These are phyloP conservation scores for Pleodorina starrii DNA, from an alignment of 139 green algal species.

Conservation along the genomic window DNA sequence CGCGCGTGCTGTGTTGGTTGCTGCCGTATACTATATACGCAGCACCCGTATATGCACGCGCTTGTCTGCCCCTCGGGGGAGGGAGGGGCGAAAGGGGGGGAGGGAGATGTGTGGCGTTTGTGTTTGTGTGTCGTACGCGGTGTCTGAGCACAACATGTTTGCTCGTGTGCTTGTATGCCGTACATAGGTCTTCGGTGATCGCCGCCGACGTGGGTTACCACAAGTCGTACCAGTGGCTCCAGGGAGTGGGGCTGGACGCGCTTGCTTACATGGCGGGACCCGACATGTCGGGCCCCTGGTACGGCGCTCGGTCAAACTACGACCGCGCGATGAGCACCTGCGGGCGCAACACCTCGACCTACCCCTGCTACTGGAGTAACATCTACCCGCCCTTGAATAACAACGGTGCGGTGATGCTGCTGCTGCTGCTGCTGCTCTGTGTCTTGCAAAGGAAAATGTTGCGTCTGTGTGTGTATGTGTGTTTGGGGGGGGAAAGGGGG, in stretches of 20 bases:
- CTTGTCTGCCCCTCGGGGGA: too few relatives aligned
- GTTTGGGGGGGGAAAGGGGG: too few relatives aligned
- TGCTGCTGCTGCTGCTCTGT: too few relatives aligned
- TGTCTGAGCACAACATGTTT: background rate
- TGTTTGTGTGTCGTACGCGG: too few relatives aligned
- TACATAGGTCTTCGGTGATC: constrained; percentile 16
- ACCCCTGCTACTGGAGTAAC: background rate
- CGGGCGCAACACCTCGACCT: background rate
- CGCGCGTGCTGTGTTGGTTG: too few relatives aligned
- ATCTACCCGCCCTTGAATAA: constrained; percentile 23
- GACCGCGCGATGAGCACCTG: constrained; percentile 4
- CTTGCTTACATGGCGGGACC: constrained; percentile 19
- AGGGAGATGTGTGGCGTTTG: too few relatives aligned
- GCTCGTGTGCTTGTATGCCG: background rate
- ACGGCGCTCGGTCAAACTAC: constrained; percentile 20
- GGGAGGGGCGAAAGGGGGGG: too few relatives aligned
- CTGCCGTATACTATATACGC: too few relatives aligned
- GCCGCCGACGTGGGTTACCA: constrained; percentile 13
- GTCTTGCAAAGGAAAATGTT: too few relatives aligned
- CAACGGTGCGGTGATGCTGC: background rate
- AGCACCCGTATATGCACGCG: too few relatives aligned
- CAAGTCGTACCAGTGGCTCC: background rate
- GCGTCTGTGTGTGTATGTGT: too few relatives aligned
- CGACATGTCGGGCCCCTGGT: background rate
- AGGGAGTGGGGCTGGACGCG: background rate